Conservation (phyloP, 2,329 filamentous ascomycete species). For the Fusarium transvaalense region DNA sequence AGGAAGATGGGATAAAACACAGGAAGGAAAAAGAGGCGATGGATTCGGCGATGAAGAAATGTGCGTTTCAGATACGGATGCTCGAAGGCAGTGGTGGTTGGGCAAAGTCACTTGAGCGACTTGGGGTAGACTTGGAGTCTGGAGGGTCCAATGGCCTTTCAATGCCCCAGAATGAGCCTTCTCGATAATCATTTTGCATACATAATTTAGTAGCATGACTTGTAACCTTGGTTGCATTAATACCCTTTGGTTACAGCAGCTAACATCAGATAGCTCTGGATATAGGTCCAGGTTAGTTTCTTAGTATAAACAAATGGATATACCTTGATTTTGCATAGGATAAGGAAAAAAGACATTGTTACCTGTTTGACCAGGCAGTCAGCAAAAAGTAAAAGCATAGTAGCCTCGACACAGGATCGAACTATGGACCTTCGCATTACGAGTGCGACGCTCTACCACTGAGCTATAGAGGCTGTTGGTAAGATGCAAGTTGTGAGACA, state of each 20-base stretch:
- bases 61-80: background rate
- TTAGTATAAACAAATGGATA: too few species aligned
- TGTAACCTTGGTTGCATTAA: fast-evolving
- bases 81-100: background rate
- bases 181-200: background rate
- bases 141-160: background rate
- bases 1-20: background rate
- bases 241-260: background rate
- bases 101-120: background rate
- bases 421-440: constrained; percentile 2
- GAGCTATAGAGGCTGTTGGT: background rate
- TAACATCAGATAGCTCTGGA: background rate
- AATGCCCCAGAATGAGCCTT: background rate
- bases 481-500: background rate
- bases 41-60: background rate
- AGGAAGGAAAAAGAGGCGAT: background rate
- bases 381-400: background rate
- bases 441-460: background rate
- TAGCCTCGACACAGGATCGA: background rate
- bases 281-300: background rate
- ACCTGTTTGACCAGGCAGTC: background rate
- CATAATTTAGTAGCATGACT: too few species aligned
- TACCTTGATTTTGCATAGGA: too few species aligned
- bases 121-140: too few species aligned
- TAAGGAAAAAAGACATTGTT: background rate